phyloP scores from a whole-genome alignment of 345 rosid genomes.

The Corchorus olitorius region DNA sequence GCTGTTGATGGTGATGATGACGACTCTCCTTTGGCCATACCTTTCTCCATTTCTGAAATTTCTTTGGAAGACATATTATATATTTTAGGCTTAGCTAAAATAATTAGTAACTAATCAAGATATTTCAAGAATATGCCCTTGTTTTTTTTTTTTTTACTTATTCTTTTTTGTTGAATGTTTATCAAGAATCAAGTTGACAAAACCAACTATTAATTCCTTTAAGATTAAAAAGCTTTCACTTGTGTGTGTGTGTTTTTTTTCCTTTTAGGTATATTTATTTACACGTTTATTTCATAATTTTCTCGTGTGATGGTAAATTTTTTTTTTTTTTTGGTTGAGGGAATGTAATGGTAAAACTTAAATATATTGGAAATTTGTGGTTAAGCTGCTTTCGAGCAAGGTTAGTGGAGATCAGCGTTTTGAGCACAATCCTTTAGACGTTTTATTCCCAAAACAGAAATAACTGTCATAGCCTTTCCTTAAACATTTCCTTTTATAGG shows the following conservation, averaged over 20 bases:
- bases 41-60: slow-evolving; percentile 9
- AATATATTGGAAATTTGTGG: slow-evolving; percentile 12
- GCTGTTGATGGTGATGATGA: no score
- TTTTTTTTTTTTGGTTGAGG: not conserved
- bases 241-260: no score
- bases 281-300: not conserved
- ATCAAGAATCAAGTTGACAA: not conserved
- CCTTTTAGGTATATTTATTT: no score
- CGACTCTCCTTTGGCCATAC: not conserved
- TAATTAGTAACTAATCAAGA: not conserved
- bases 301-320: not conserved
- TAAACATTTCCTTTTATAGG: not conserved
- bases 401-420: slow-evolving; percentile 11
- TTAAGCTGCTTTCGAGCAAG: slow-evolving; percentile 21
- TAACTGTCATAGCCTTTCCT: not conserved
- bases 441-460: not conserved
- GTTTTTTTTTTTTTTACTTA: not conserved
- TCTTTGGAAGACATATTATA: not conserved
- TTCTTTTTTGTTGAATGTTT: not conserved
- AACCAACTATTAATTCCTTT: not conserved
- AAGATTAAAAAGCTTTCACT: no score
- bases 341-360: not conserved
- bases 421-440: not conserved
- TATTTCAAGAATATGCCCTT: not conserved
- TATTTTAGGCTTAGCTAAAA: not conserved